Percentiles rank a stretch among this genome's conserved stretches.
These are phyloP conservation scores for Pyrenochaeta sp. DNA, from an alignment of 2,329 filamentous ascomycete species.

Conservation along the genomic window DNA sequence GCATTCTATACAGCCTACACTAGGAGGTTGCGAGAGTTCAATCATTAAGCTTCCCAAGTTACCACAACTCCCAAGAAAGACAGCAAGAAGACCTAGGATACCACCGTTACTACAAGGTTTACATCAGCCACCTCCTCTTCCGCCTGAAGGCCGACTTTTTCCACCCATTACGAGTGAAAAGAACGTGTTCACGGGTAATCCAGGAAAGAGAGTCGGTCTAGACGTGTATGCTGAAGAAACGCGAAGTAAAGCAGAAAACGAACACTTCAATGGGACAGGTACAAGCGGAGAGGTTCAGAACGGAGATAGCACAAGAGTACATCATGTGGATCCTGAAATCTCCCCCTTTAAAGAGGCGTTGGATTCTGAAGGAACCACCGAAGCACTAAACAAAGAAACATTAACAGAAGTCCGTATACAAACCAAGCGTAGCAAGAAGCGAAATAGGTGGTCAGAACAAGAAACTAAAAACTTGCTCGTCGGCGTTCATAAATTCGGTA, in stretches of 20 bases:
- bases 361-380: background rate
- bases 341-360: background rate
- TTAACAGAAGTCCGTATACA: slow-evolving; percentile 14
- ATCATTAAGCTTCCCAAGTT: slow-evolving; percentile 52
- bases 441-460: slow-evolving; percentile 68
- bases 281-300: background rate
- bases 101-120: slow-evolving; percentile 65
- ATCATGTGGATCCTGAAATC: background rate
- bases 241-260: slow-evolving; percentile 18
- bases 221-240: slow-evolving; percentile 17
- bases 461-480: slow-evolving; percentile 66
- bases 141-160: slow-evolving; percentile 63
- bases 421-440: slow-evolving; percentile 59
- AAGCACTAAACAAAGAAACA: slow-evolving; percentile 1
- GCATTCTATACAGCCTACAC: slow-evolving; percentile 18
- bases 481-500: slow-evolving; percentile 68
- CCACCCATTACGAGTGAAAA: slow-evolving; percentile 66
- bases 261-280: background rate
- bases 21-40: slow-evolving; percentile 25
- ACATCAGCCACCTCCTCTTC: slow-evolving; percentile 67
- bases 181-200: slow-evolving; percentile 32
- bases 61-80: slow-evolving; percentile 43
- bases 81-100: slow-evolving; percentile 49
- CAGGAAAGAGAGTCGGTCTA: slow-evolving; percentile 24
- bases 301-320: background rate